A percentile compares a stretch with the other conserved stretches of the same genome.
phyloP scores from a whole-genome alignment of 1,284 basidiomycete genomes.

The Ceratobasidium sp. region DNA sequence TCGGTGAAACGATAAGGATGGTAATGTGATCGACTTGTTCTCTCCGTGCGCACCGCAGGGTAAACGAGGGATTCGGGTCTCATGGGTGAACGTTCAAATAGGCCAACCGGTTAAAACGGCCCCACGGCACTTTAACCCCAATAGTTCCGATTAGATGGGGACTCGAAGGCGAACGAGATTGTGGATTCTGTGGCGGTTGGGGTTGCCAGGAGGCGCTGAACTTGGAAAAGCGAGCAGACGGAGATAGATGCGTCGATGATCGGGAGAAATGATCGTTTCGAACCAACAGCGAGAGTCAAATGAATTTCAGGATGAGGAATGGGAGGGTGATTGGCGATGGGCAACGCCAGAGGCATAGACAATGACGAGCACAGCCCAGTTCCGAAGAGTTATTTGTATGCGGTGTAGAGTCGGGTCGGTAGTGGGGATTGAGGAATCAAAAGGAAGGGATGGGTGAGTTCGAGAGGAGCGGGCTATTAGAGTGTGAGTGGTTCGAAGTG shows the following conservation, averaged over 20 bases:
- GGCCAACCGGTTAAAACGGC: not conserved
- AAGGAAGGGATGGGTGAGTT: not conserved
- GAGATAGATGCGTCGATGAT: constrained; percentile 27
- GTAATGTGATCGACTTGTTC: not conserved
- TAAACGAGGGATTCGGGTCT: constrained; percentile 10
- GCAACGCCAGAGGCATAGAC: constrained; percentile 26
- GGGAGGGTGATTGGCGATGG: not conserved
- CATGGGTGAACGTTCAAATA: constrained; percentile 25
- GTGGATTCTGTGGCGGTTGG: constrained; percentile 28
- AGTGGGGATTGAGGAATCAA: not conserved
- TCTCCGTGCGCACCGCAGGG: constrained; percentile 7
- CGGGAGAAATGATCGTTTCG: constrained; percentile 7
- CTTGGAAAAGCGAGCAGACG: constrained; percentile 4
- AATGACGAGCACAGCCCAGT: constrained; percentile 2
- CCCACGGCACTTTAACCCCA: constrained; percentile 20
- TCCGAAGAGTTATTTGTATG: not conserved
- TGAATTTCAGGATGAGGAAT: constrained; percentile 4
- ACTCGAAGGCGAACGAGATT: not conserved
- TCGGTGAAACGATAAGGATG: constrained; percentile 20
- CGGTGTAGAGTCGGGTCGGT: constrained; percentile 21
- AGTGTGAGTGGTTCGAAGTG: not conserved
- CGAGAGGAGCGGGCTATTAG: not conserved
- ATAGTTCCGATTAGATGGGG: constrained; percentile 18
- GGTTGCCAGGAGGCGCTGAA: not conserved
- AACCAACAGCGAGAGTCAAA: constrained; percentile 17